Percentiles rank a stretch among this genome's conserved stretches.
Evolutionary conservation across 1,284 basidiomycete species (phyloP).

Genomic region (Mycena sp.): DNA sequence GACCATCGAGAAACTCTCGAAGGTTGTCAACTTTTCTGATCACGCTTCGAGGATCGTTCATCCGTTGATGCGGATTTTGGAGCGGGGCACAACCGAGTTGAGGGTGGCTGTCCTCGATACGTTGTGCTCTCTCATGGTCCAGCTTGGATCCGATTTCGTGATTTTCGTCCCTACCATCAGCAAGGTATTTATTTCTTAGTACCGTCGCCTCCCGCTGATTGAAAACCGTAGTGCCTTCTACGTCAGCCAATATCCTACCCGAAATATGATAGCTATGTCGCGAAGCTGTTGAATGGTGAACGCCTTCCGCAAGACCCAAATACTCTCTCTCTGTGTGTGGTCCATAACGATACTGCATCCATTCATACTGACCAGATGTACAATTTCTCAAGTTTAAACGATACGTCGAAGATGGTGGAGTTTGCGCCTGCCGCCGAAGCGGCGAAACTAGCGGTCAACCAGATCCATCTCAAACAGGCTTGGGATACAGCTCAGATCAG

Average conservation of each 20-base stretch:
- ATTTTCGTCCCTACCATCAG: constrained; percentile 98
- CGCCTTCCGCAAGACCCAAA: constrained; percentile 82
- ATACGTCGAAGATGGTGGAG: constrained; percentile 64
- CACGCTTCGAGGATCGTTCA: constrained; percentile 98
- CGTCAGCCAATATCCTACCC: constrained; percentile 69
- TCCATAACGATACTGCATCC: too few relatives aligned
- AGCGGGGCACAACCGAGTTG: constrained; percentile 81
- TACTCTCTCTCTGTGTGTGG: constrained; percentile 58
- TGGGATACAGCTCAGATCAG: constrained; percentile 92
- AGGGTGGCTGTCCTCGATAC: constrained; percentile 93
- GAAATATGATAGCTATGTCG: constrained; percentile 89
- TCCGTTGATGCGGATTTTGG: constrained; percentile 91
- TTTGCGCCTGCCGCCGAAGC: constrained; percentile 84
- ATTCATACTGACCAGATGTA: too few relatives aligned
- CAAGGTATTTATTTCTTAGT: constrained; percentile 66
- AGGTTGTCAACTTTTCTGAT: constrained; percentile 97
- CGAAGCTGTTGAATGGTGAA: constrained; percentile 93
- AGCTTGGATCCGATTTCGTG: constrained; percentile 96
- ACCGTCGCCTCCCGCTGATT: too few relatives aligned
- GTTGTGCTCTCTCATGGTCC: constrained; percentile 90
- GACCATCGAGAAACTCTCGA: constrained; percentile 91
- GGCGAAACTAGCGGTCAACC: constrained; percentile 94
- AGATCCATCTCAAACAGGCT: constrained; percentile 96
- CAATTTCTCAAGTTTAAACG: constrained; percentile 41
- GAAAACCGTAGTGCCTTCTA: constrained; percentile 19